These are phyloP conservation scores for Fomitopsis betulina DNA, from an alignment of 1,284 basidiomycete genomes.

Conservation along the genomic window DNA sequence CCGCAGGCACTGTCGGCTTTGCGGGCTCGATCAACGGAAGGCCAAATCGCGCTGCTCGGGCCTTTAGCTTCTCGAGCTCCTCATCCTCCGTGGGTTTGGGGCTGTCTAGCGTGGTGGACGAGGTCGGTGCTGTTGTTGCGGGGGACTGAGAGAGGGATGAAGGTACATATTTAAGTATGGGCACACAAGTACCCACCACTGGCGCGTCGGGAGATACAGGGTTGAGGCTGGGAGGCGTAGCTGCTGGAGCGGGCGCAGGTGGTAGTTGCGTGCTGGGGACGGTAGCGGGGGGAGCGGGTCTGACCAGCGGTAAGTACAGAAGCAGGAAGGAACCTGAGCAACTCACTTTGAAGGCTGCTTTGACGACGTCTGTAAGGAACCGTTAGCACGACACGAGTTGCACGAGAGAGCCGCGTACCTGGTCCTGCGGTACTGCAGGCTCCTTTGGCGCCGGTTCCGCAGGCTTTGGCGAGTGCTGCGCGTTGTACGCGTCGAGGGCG, in stretches of 20 bases:
- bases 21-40: conserved; percentile 47
- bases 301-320: background rate
- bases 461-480: conserved; percentile 27
- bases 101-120: no score
- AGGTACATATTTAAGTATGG: background rate
- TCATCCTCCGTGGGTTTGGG: conserved; percentile 29
- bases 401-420: background rate
- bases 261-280: background rate
- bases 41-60: conserved; percentile 64
- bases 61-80: conserved; percentile 54
- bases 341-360: background rate
- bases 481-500: conserved; percentile 46
- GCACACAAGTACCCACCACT: background rate
- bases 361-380: background rate
- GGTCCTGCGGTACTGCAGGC: background rate
- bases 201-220: background rate
- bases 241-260: background rate
- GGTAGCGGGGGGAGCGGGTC: background rate
- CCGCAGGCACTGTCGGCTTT: background rate
- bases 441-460: conserved; percentile 12
- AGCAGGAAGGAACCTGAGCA: background rate
- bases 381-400: background rate
- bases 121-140: background rate
- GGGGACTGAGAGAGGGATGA: background rate
- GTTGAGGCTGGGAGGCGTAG: background rate